Conservation (phyloP, 2,329 filamentous ascomycete genomes). For the Ceratocystis lukuohia region DNA sequence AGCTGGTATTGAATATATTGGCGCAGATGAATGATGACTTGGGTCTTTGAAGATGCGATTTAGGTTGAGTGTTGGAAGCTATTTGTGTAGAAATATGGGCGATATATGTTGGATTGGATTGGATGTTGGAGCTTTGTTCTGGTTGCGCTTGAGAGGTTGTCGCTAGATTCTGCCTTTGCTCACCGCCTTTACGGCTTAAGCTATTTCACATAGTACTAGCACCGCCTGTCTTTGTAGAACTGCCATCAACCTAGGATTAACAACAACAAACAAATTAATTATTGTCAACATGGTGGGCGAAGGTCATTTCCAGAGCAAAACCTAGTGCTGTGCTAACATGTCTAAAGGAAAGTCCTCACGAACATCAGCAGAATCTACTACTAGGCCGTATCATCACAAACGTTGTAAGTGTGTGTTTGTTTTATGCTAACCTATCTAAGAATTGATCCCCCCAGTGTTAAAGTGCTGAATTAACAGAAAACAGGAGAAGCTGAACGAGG, state of each 20-base stretch:
- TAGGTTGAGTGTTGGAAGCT: too few relatives aligned
- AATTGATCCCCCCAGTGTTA: background rate
- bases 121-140: background rate
- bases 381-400: constrained; percentile 94
- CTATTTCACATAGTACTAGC: background rate
- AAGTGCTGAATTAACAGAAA: constrained; percentile 17
- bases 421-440: background rate
- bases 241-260: background rate
- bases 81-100: too few relatives aligned
- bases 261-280: background rate
- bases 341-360: constrained; percentile 77
- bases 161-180: constrained; percentile 16
- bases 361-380: constrained; percentile 89
- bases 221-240: background rate
- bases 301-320: background rate
- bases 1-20: constrained; percentile 24
- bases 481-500: constrained; percentile 94
- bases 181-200: constrained; percentile 17
- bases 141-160: constrained; percentile 1
- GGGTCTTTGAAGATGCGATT: too few relatives aligned
- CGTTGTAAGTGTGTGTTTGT: constrained; percentile 50
- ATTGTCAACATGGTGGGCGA: constrained; percentile 1
- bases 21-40: too few relatives aligned
- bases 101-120: too few relatives aligned
- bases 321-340: background rate